These are phyloP conservation scores for Thozetella sp. DNA, from an alignment of 495 filamentous ascomycete genomes.

Conservation along the genomic window DNA sequence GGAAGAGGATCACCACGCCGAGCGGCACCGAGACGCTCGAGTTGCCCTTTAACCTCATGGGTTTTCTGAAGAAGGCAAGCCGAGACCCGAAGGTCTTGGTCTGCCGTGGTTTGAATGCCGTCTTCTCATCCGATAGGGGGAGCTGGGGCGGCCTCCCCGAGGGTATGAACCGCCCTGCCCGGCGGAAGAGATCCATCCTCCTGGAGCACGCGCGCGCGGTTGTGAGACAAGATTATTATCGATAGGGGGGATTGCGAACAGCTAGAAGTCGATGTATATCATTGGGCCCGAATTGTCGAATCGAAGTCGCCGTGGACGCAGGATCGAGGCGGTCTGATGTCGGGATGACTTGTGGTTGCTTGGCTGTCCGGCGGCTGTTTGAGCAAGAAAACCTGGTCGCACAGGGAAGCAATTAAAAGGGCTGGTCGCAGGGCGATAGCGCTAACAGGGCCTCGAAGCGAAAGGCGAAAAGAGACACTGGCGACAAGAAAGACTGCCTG, in stretches of 20 bases:
- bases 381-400: neutral
- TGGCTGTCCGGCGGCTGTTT: neutral
- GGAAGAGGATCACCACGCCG: constrained; percentile 91
- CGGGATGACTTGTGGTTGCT: neutral
- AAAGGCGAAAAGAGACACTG: neutral
- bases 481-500: constrained; percentile 2
- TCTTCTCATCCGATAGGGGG: constrained; percentile 47
- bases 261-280: neutral
- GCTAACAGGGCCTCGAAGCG: neutral
- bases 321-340: neutral
- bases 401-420: neutral
- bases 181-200: constrained; percentile 58
- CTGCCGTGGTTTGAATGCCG: constrained; percentile 20
- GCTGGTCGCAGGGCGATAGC: neutral
- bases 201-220: neutral
- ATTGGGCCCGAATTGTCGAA: neutral
- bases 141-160: constrained; percentile 33
- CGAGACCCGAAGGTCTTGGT: constrained; percentile 37
- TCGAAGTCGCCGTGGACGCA: neutral
- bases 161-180: constrained; percentile 50
- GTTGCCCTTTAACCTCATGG: constrained; percentile 91
- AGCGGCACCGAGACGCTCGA: constrained; percentile 93
- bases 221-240: neutral
- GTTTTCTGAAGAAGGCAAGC: constrained; percentile 84
- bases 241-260: neutral